Base-by-base conservation (phyloP, 495 filamentous ascomycete species). In the Monascus purpureus region DNA sequence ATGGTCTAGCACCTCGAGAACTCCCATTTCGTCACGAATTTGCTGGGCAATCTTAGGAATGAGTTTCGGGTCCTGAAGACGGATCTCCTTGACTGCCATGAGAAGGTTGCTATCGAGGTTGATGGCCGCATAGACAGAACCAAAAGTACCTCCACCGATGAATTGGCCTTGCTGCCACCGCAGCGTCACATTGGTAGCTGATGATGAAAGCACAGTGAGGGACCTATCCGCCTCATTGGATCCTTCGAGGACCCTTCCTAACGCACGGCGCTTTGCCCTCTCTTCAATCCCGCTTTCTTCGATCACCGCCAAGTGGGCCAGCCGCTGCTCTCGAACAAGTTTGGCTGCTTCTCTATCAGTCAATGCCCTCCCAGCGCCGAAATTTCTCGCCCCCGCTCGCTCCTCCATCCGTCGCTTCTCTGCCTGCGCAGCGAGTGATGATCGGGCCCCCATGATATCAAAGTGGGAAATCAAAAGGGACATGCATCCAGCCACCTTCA, bases 21-120 rank as follows among this genome's bases (percentile, higher is more conserved):
- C 90, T 28, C 77, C 77, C 87, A 96, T 95, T 52, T 97, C 90
- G 47, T 97, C 90, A 22, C 82, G 75, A 49, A 97, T 96, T 46
- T 94, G 86, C 17, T 73, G 70, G 4, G 88, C 86, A 43, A 97
- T 87, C 40, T 76, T 84, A 13, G 90, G 90, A 38, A 96, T 93
- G 43, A 93, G 65, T 43, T 95, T 85, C 16, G 90, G 92, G 57
- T 97, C 90, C 52, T 97, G 92, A 23, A 97, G 65, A 22, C 90
- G 80, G 39, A 96, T 97, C 54, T 97, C 90, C 54, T 97, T 97
- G 25, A 97, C 92, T 11, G 90, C 90, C 90, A 97, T 96, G 32
- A 94, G 63, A 45, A 87, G 82, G 29, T 88, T 90, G 28, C 84
- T 85, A 55, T 97, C 90, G 28, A 97, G 59, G 43, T 97, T 96